phyloP scores from a whole-genome alignment of 257 asterid species.

The Scutellaria baicalensis region DNA sequence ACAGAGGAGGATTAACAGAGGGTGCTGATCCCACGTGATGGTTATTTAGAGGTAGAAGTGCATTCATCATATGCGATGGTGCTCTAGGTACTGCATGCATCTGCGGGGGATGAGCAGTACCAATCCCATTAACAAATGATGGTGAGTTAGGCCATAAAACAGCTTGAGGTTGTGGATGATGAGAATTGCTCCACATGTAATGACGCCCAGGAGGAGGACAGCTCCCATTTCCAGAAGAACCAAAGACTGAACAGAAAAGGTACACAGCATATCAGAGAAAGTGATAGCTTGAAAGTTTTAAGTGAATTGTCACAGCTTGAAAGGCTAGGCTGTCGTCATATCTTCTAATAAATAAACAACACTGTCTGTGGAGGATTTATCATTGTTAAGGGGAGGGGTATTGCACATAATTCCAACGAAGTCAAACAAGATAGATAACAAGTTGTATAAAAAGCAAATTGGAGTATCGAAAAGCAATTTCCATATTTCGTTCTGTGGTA shows the following conservation, averaged over 20 bases:
- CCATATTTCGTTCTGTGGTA: background rate
- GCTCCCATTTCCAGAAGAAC: constrained; percentile 72
- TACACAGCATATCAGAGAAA: constrained; percentile 9
- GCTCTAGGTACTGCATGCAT: constrained; percentile 75
- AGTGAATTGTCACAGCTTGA: background rate
- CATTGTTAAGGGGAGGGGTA: background rate
- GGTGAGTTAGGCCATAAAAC: constrained; percentile 78
- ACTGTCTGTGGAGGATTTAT: background rate
- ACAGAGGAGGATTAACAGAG: constrained; percentile 70
- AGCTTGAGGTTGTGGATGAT: constrained; percentile 63
- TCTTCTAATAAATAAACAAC: background rate
- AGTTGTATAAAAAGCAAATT: background rate
- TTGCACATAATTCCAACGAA: background rate
- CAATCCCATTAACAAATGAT: constrained; percentile 62
- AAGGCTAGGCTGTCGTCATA: background rate
- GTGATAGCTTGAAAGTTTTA: background rate
- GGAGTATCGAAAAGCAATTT: background rate
- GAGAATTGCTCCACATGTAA: constrained; percentile 77
- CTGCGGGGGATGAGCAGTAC: constrained; percentile 60
- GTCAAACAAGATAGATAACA: background rate
- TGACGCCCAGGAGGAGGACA: constrained; percentile 86
- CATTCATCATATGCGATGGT: constrained; percentile 57
- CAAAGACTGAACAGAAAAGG: constrained; percentile 48
- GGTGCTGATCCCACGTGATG: constrained; percentile 98
- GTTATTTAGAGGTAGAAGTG: constrained; percentile 54